phyloP scores from a whole-genome alignment of 2,329 filamentous ascomycete species.

The Aspergillus oerlinghausenensis region DNA sequence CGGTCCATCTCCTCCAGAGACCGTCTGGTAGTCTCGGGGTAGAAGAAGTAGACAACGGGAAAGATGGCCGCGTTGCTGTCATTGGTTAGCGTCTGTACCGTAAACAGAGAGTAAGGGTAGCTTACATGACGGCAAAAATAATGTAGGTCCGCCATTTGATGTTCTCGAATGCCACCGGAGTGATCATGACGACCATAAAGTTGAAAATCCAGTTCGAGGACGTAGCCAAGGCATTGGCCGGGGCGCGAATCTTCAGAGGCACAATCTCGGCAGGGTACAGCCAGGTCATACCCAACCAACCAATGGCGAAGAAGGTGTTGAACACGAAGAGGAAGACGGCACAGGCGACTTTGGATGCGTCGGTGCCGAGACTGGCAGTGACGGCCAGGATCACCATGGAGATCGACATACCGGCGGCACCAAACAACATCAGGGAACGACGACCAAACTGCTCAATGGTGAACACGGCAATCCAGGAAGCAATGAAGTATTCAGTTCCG shows the following conservation, averaged over 20 bases:
- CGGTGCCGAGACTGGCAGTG: conserved; percentile 20
- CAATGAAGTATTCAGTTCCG: conserved; percentile 52
- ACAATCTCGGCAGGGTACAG: conserved; percentile 47
- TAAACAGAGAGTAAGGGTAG: neutral
- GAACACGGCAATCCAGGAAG: conserved; percentile 48
- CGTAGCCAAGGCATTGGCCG: conserved; percentile 61
- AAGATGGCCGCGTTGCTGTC: conserved; percentile 51
- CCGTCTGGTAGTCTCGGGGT: conserved; percentile 56
- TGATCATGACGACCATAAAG: conserved; percentile 65
- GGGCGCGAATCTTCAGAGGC: conserved; percentile 55
- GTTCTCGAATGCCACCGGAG: conserved; percentile 55
- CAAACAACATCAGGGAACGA: conserved; percentile 67
- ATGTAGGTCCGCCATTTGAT: conserved; percentile 55
- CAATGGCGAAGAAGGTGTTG: conserved; percentile 64
- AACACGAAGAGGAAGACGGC: conserved; percentile 55
- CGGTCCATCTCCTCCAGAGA: conserved; percentile 66
- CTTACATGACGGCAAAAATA: conserved; percentile 52
- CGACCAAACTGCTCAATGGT: conserved; percentile 50
- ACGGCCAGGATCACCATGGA: conserved; percentile 59
- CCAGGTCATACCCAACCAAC: conserved; percentile 62
- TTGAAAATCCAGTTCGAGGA: conserved; percentile 59
- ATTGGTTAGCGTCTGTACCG: conserved; percentile 5
- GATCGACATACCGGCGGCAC: conserved; percentile 58
- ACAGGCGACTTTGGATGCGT: conserved; percentile 23
- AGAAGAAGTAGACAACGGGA: conserved; percentile 57